Evolutionary conservation across 768 basidiomycete species (phyloP), one percentile per base, ranked within the genome.

Genomic region (Termitomyces sp.): DNA sequence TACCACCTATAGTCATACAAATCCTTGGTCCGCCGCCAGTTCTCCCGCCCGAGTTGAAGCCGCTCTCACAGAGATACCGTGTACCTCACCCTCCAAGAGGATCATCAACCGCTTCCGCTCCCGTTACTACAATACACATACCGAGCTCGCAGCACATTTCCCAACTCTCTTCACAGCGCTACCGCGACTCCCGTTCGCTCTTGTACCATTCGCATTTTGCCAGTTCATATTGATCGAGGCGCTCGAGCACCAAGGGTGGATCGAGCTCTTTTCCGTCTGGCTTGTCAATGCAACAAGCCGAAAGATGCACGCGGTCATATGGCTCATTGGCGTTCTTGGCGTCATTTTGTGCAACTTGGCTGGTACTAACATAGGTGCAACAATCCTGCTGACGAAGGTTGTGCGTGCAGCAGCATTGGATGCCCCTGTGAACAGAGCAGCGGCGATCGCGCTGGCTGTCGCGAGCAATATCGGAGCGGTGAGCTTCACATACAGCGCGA

Each of bases 161-260:
- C 93, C 92, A 0, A 94, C 90, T 1, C 76, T 88, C 60, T 77
- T 80, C 68, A 81, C 81, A 10, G 82, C 85, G 22, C 72, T 86
- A 22, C 79, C 83, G 0, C 81, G 87, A 20, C 77, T 95, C 0
- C 95, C 94, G 0, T 84, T 94, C 58, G 80, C 84, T 13, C 83
- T 97, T 7, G 75, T 97, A 16, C 92, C 92, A 0, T 98, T 98
- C 66, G 91, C 94, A 0, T 94, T 98, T 68, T 87, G 89, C 0
- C 93, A 95, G 71, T 98, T 98, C 74, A 92, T 98, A 62, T 83
- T 98, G 56, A 92, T 96, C 57, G 89, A 95, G 67, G 90, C 81
- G 0, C 80, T 98, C 6, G 78, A 85, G 13, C 79, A 84, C 60
- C 85, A 87, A 58, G 93, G 93, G 28, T 98, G 95, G 94, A 92